Base-by-base conservation (phyloP, 495 filamentous ascomycete genomes). In the Daldinia vernicosa region DNA sequence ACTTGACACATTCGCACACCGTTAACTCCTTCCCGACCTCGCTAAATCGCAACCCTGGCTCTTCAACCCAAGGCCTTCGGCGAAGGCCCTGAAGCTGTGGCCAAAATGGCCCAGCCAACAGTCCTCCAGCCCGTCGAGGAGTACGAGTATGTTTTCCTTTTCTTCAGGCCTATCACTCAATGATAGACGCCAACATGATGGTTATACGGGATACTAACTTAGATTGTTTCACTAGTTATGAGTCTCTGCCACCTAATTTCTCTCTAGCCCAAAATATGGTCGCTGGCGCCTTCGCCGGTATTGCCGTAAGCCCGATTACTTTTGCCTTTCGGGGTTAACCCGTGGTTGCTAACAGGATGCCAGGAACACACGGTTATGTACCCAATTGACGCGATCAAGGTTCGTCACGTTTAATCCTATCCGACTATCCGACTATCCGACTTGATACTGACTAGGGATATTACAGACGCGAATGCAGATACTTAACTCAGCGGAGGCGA, bases 331-430 rank as follows among this genome's bases (percentile, higher is more conserved):
- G 33, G 15, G n/a, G 8, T 52, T 12, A 40, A 63, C 19, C 39
- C 12, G 19, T 57, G 35, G 24, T 27, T 37, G 62, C 77, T 81
- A 69, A 82, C 68, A 30, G 11, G 35, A 54, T 47, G 17, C 8
- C 74, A 86, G 86, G 91, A 95, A 81, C 93, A 95, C 80, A 95
- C 94, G 57, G 93, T 96, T 69, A 97, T 99, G 95, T 99, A 99
- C 74, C 95, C 95, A 8, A 91, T 99, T 70, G 95, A 99, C 82
- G 88, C 97, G 69, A 89, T 99, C 64, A 99, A 99, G 90, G 96
- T 98, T 83, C 80, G 87, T 78, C 61, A 62, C 57, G 6, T 58
- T 19, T 14, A 37, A 54, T 30, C 32, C 57, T 14, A 51, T 50
- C 66, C 47, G 55, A 51, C 47, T 14, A 51, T 50, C 66, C 47